phyloP scores from a whole-genome alignment of 2,329 filamentous ascomycete species.

The Paracorniculantispora psalliotae region DNA sequence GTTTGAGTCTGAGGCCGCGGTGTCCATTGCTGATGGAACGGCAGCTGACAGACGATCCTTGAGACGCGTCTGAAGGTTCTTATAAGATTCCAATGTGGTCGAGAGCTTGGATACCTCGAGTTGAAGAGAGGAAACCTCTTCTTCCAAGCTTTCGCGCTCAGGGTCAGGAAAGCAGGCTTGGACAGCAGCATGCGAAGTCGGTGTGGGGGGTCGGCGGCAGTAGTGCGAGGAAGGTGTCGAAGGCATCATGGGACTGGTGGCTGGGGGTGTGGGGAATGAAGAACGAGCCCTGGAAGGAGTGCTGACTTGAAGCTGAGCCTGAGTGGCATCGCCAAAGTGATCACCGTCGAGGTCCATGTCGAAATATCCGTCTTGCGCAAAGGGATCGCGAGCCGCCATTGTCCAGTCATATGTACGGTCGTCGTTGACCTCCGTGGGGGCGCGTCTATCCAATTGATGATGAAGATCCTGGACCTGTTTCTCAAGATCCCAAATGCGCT shows the following conservation, averaged over 20 bases:
- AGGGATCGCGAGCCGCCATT: slow-evolving; percentile 43
- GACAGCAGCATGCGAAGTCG: slow-evolving; percentile 30
- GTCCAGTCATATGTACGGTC: slow-evolving; percentile 45
- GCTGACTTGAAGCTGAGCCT: slow-evolving; percentile 47
- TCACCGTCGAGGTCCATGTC: slow-evolving; percentile 36
- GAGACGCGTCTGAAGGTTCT: slow-evolving; percentile 34
- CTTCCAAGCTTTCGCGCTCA: slow-evolving; percentile 37
- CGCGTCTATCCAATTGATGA: slow-evolving; percentile 24
- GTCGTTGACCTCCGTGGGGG: slow-evolving; percentile 20
- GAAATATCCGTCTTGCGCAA: slow-evolving; percentile 30
- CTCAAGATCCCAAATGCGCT: slow-evolving; percentile 38
- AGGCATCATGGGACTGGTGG: slow-evolving; percentile 43
- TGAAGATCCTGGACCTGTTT: slow-evolving; percentile 34
- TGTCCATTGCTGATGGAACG: slow-evolving; percentile 11
- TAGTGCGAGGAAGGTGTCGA: slow-evolving; percentile 34
- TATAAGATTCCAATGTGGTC: slow-evolving; percentile 43
- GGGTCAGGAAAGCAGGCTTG: slow-evolving; percentile 40
- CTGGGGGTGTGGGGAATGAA: slow-evolving; percentile 53
- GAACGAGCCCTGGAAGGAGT: slow-evolving; percentile 41
- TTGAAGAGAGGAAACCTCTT: slow-evolving; percentile 44
- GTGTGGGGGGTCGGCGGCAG: slow-evolving; percentile 4
- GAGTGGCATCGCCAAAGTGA: slow-evolving; percentile 45
- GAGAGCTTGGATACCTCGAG: slow-evolving; percentile 45
- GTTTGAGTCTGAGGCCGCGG: slow-evolving; percentile 14
- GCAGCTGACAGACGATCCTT: slow-evolving; percentile 28